Percentiles rank a stretch among this genome's conserved stretches.
Evolutionary conservation across 2,329 filamentous ascomycete species (phyloP).

Genomic region (Aspergillus tubingensis): DNA sequence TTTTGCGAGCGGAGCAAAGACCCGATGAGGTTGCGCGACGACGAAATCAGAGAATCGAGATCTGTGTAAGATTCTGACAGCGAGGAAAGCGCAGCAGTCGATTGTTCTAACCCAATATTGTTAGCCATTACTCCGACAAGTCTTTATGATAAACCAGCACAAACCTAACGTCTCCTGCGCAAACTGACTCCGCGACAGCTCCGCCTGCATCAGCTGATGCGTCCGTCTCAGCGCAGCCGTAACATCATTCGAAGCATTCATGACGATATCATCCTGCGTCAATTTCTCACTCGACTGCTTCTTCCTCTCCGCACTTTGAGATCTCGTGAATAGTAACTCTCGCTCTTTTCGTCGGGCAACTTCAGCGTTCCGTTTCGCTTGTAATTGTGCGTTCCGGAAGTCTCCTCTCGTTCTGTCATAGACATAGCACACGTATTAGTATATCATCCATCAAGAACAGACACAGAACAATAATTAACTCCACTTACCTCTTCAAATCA

Average conservation of each 20-base stretch:
- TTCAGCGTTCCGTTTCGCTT: slow-evolving; percentile 73
- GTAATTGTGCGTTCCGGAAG: slow-evolving; percentile 80
- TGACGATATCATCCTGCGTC: slow-evolving; percentile 70
- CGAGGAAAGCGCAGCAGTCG: slow-evolving; percentile 76
- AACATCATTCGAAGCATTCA: slow-evolving; percentile 78
- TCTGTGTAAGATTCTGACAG: slow-evolving; percentile 79
- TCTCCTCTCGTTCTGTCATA: slow-evolving; percentile 57
- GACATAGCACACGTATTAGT: slow-evolving; percentile 12
- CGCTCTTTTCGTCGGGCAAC: slow-evolving; percentile 74
- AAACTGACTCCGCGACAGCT: slow-evolving; percentile 84
- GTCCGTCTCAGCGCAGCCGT: slow-evolving; percentile 81
- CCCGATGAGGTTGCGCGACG: slow-evolving; percentile 72
- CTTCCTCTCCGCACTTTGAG: slow-evolving; percentile 30
- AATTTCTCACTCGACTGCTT: slow-evolving; percentile 50
- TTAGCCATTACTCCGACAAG: not conserved
- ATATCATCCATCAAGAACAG: not conserved
- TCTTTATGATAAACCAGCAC: slow-evolving; percentile 9
- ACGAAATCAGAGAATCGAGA: slow-evolving; percentile 74
- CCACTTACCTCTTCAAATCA: slow-evolving; percentile 69
- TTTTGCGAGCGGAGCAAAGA: slow-evolving; percentile 86
- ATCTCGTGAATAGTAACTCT: slow-evolving; percentile 68
- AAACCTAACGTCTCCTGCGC: slow-evolving; percentile 76
- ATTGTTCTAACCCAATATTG: slow-evolving; percentile 57
- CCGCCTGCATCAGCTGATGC: slow-evolving; percentile 80
- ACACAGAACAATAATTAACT: too few relatives aligned